A percentile compares a stretch with the other conserved stretches of the same genome.
These are phyloP conservation scores for Oryza coarctata DNA, from an alignment of 176 grass and related monocot genomes.

Conservation along the genomic window DNA sequence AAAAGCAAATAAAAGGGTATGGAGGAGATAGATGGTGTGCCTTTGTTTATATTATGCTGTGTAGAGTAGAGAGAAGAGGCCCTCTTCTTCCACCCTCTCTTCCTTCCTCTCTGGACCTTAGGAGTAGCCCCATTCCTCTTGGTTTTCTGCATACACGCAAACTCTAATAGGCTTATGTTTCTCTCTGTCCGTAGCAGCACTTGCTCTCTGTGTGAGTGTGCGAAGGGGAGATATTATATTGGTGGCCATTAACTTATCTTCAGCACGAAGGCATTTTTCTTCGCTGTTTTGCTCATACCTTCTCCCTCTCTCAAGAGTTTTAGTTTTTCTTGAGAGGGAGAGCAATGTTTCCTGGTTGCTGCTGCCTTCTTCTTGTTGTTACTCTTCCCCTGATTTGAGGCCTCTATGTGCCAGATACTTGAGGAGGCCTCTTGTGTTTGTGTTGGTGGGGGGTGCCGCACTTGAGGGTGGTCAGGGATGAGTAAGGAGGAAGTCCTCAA, in stretches of 20 bases:
- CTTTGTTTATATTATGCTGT: constrained; percentile 2
- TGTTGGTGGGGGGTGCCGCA: not conserved
- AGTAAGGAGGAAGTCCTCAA: constrained; percentile 74
- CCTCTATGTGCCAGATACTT: constrained; percentile 45
- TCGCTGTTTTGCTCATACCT: not conserved
- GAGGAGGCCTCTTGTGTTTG: constrained; percentile 11
- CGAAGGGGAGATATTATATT: constrained; percentile 10
- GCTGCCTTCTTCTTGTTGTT: constrained; percentile 14
- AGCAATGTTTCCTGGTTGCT: constrained; percentile 12
- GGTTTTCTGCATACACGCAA: constrained; percentile 17
- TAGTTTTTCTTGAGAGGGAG: not conserved
- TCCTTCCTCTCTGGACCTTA: constrained; percentile 7
- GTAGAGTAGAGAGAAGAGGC: not conserved
- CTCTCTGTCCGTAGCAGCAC: not conserved
- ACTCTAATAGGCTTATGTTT: not conserved
- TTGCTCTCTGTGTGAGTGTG: not conserved
- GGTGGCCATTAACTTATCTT: constrained; percentile 23
- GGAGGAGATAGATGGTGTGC: not conserved
- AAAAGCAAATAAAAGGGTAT: constrained; percentile 7
- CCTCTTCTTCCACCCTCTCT: not conserved
- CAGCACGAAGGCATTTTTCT: constrained; percentile 26
- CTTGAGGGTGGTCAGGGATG: constrained; percentile 42
- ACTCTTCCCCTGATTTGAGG: constrained; percentile 47
- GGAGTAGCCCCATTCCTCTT: not conserved
- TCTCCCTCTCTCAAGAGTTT: not conserved